Percentiles rank a stretch among this genome's conserved stretches.
phyloP scores from a whole-genome alignment of 306 rosid species.

The Fagus crenata region DNA sequence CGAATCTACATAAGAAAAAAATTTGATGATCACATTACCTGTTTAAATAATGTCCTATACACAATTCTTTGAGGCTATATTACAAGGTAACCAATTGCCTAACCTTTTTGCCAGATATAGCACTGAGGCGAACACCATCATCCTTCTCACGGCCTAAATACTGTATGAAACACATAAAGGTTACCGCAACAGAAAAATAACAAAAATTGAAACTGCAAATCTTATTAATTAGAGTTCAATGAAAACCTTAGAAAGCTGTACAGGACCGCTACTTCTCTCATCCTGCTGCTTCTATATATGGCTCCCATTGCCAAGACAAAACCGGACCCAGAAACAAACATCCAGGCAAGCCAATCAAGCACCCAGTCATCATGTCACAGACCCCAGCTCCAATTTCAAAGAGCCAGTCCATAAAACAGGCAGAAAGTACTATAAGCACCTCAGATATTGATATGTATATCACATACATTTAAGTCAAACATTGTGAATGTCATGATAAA shows the following conservation, averaged over 20 bases:
- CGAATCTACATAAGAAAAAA: constrained; percentile 54
- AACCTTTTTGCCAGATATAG: constrained; percentile 98
- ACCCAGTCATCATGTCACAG: constrained; percentile 69
- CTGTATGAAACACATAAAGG: constrained; percentile 43
- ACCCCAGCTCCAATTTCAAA: constrained; percentile 98
- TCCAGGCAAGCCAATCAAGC: constrained; percentile 72
- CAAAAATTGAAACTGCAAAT: constrained; percentile 2
- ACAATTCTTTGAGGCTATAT: not conserved
- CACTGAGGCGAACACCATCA: constrained; percentile 85
- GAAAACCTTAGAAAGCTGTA: constrained; percentile 93
- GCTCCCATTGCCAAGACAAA: constrained; percentile 85
- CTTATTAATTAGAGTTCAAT: constrained; percentile 19
- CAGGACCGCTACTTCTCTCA: constrained; percentile 71
- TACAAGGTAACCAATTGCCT: not conserved
- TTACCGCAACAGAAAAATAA: constrained; percentile 1
- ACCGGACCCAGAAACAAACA: constrained; percentile 66
- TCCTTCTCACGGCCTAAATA: constrained; percentile 82
- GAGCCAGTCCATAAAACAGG: constrained; percentile 77
- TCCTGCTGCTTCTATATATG: constrained; percentile 79
- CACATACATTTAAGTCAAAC: not conserved
- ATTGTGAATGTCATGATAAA: not conserved
- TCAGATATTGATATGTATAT: constrained; percentile 18
- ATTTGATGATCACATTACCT: not conserved
- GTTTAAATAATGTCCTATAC: not conserved
- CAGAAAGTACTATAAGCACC: constrained; percentile 75